Conservation (phyloP, 768 basidiomycete species). For the Cytidiella melzeri region DNA sequence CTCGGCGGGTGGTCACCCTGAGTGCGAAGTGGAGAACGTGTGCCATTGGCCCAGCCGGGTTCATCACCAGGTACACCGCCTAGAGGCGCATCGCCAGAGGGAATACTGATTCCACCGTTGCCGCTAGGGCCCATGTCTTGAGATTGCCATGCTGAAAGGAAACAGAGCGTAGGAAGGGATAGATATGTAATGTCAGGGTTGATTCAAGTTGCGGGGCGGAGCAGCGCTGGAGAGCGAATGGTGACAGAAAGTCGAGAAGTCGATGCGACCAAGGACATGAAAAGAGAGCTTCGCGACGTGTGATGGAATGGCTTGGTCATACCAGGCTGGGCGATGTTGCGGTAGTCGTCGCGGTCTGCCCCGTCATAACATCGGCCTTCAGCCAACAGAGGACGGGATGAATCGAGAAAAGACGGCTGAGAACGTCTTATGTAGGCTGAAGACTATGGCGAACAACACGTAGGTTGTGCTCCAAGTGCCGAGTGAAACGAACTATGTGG, state of each 20-base stretch:
- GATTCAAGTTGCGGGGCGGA: slow-evolving; percentile 29
- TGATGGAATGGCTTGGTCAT: not conserved
- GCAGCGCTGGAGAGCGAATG: slow-evolving; percentile 20
- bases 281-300: slow-evolving; percentile 9
- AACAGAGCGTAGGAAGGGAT: slow-evolving; percentile 29
- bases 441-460: slow-evolving; percentile 15
- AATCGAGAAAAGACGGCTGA: slow-evolving; percentile 8
- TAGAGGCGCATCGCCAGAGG: slow-evolving; percentile 40
- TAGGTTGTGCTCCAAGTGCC: slow-evolving; percentile 11
- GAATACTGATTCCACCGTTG: slow-evolving; percentile 59
- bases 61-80: slow-evolving; percentile 42
- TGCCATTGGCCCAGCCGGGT: slow-evolving; percentile 42
- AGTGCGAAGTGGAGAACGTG: slow-evolving; percentile 40
- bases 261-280: slow-evolving; percentile 19
- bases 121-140: slow-evolving; percentile 72
- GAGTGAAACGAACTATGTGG: slow-evolving; percentile 10
- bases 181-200: slow-evolving; percentile 36
- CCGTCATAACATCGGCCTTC: slow-evolving; percentile 19
- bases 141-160: slow-evolving; percentile 71
- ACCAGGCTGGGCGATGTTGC: not conserved
- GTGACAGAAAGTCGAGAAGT: slow-evolving; percentile 16
- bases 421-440: slow-evolving; percentile 20
- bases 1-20: slow-evolving; percentile 46
- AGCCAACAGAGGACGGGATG: slow-evolving; percentile 23
- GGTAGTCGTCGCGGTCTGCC: slow-evolving; percentile 1